These are phyloP conservation scores for Fusarium sp. DNA, from an alignment of 2,329 filamentous ascomycete genomes.

Conservation along the genomic window DNA sequence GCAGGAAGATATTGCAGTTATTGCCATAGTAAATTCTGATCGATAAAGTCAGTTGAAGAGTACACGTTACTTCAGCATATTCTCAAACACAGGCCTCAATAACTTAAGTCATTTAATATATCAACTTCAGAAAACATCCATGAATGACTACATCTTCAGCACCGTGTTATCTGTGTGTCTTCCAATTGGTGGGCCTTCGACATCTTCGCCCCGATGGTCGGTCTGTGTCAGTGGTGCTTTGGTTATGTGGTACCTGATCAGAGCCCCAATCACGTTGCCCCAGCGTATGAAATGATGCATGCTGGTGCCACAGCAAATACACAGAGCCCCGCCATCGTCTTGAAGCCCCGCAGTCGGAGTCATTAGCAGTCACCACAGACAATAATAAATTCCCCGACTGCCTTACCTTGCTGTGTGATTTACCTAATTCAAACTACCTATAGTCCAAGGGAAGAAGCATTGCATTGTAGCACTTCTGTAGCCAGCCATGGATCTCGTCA, in stretches of 20 bases:
- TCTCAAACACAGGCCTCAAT: not conserved
- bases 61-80: not conserved
- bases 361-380: slow-evolving; percentile 37
- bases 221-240: slow-evolving; percentile 13
- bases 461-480: slow-evolving; percentile 7
- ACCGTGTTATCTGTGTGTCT: slow-evolving; percentile 35
- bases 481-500: slow-evolving; percentile 63
- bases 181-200: slow-evolving; percentile 37
- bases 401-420: slow-evolving; percentile 11
- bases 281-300: slow-evolving; percentile 1
- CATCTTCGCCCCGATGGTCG: slow-evolving; percentile 18
- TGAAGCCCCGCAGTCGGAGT: slow-evolving; percentile 46
- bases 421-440: slow-evolving; percentile 22
- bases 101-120: not conserved
- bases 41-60: not conserved
- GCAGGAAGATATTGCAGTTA: not conserved
- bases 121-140: not conserved
- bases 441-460: slow-evolving; percentile 7
- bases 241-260: slow-evolving; percentile 30
- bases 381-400: slow-evolving; percentile 41
- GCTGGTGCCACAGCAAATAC: slow-evolving; percentile 25
- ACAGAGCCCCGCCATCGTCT: slow-evolving; percentile 42
- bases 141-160: slow-evolving; percentile 10
- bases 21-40: not conserved
- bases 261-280: slow-evolving; percentile 28